These are phyloP conservation scores for Zelonia costaricensis DNA, from an alignment of 208 protist species.

Conservation along the genomic window DNA sequence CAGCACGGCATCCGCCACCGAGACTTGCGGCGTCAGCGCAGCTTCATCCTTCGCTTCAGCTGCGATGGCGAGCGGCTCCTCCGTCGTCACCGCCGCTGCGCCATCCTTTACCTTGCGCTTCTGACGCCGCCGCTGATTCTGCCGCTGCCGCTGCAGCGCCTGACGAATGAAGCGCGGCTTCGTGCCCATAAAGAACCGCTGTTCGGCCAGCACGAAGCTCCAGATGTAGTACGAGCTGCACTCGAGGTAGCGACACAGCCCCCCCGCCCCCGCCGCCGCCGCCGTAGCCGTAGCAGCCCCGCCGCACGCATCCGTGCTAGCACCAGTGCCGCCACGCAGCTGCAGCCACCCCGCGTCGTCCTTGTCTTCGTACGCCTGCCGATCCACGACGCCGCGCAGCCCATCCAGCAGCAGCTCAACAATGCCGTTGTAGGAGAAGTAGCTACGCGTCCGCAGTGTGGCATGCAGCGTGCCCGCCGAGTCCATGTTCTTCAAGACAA, in stretches of 20 bases:
- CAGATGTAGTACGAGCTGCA: conserved; percentile 54
- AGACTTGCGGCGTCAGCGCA: no score
- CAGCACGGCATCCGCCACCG: no score
- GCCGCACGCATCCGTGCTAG: no score
- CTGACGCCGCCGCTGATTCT: conserved; percentile 20
- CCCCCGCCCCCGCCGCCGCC: no score
- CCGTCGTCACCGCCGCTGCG: background rate
- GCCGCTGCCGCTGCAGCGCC: conserved; percentile 15
- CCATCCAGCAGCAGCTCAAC: conserved; percentile 23
- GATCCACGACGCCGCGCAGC: conserved; percentile 6
- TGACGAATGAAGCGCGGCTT: conserved; percentile 44
- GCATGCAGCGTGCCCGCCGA: conserved; percentile 16
- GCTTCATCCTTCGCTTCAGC: no score
- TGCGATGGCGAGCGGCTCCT: no score
- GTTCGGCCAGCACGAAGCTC: conserved; percentile 32
- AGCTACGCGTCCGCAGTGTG: conserved; percentile 14
- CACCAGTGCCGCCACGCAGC: conserved; percentile 6
- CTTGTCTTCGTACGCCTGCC: conserved; percentile 30
- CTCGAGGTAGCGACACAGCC: conserved; percentile 13
- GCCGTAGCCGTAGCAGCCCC: background rate
- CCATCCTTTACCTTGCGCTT: conserved; percentile 11
- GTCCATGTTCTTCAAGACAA: conserved; percentile 20
- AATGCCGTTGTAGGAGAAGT: conserved; percentile 21
- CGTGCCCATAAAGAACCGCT: conserved; percentile 48
- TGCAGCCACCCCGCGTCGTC: conserved; percentile 42